These are phyloP conservation scores for Umbelopsis sp. DNA, from an alignment of 192 early-diverging fungal species.

Conservation along the genomic window DNA sequence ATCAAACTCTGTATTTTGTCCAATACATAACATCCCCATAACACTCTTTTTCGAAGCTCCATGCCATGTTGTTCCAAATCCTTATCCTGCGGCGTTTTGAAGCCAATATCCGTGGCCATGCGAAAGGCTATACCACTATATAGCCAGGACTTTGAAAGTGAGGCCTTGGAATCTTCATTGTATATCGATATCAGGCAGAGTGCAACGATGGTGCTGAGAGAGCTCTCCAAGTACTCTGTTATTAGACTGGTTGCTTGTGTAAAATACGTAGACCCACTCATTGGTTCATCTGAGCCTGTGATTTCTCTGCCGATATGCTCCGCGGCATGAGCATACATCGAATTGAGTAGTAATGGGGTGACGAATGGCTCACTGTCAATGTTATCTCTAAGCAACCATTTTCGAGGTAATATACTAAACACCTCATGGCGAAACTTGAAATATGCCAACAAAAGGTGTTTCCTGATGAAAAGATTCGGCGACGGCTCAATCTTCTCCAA, in stretches of 20 bases:
- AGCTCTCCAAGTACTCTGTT: constrained; percentile 23
- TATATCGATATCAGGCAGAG: constrained; percentile 30
- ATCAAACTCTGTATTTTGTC: constrained; percentile 35
- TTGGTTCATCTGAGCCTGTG: background rate
- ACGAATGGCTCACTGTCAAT: background rate
- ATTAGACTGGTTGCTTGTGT: constrained; percentile 26
- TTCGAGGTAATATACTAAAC: background rate
- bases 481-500: too few relatives aligned
- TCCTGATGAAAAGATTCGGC: background rate
- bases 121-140: constrained; percentile 40
- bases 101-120: constrained; percentile 36
- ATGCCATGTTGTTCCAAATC: constrained; percentile 18
- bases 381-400: background rate
- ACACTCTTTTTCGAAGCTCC: constrained; percentile 37
- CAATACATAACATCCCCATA: constrained; percentile 39
- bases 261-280: constrained; percentile 3
- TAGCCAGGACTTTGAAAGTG: constrained; percentile 29
- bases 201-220: constrained; percentile 28
- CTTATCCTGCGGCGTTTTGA: background rate
- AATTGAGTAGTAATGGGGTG: constrained; percentile 7
- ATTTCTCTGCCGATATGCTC: background rate
- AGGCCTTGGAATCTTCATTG: background rate
- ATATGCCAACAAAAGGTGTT: constrained; percentile 3
- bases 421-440: constrained; percentile 13
- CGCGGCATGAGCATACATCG: constrained; percentile 21